phyloP scores from a whole-genome alignment of 2,329 filamentous ascomycete species.

The Dothidotthia symphoricarpi region DNA sequence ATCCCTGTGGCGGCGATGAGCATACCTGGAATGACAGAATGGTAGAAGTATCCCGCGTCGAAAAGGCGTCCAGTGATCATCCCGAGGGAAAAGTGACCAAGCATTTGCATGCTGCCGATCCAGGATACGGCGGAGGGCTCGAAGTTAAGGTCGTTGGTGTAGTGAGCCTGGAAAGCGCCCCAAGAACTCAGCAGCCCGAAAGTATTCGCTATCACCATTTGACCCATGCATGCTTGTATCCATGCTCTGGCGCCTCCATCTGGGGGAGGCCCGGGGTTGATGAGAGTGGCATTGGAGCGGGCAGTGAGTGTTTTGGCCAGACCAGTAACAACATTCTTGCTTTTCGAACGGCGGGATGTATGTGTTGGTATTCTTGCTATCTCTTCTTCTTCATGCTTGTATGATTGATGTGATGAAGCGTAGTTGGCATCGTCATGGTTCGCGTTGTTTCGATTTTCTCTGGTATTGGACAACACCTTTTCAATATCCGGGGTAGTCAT shows the following conservation, averaged over 20 bases:
- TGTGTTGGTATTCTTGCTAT: slow-evolving; percentile 17
- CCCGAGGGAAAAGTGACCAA: slow-evolving; percentile 52
- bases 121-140: slow-evolving; percentile 51
- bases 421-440: slow-evolving; percentile 7
- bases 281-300: slow-evolving; percentile 34
- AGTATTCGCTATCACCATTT: slow-evolving; percentile 39
- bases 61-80: slow-evolving; percentile 53
- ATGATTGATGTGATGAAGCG: slow-evolving; percentile 4
- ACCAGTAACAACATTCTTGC: slow-evolving; percentile 10
- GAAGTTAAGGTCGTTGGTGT: slow-evolving; percentile 27
- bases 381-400: slow-evolving; percentile 6
- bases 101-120: slow-evolving; percentile 54
- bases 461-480: slow-evolving; percentile 9
- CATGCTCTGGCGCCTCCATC: slow-evolving; percentile 41
- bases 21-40: slow-evolving; percentile 45
- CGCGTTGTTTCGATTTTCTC: slow-evolving; percentile 1
- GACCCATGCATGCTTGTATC: slow-evolving; percentile 40
- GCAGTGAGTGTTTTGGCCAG: slow-evolving; percentile 30
- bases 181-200: slow-evolving; percentile 42
- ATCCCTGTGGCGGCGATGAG: slow-evolving; percentile 49
- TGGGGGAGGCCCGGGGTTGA: slow-evolving; percentile 40
- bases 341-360: slow-evolving; percentile 8
- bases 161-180: slow-evolving; percentile 41
- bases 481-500: slow-evolving; percentile 14
- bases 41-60: slow-evolving; percentile 53